Conservation (phyloP, 257 asterid genomes). For the Lantana camara region DNA sequence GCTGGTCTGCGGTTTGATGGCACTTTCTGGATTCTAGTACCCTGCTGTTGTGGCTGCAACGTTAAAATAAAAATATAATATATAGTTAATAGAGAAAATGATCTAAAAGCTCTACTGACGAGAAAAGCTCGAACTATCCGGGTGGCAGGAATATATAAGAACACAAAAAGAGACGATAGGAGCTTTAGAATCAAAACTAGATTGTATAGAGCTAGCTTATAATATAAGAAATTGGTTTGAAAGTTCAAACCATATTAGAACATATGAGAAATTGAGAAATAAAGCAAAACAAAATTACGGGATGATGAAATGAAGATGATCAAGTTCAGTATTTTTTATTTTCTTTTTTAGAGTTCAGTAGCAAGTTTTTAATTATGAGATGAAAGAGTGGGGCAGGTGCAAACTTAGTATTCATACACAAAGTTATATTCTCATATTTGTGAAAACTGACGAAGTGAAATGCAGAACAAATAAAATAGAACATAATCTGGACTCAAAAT, state of each 20-base stretch:
- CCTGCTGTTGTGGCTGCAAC: constrained; percentile 46
- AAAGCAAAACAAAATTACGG: background rate
- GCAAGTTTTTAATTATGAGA: background rate
- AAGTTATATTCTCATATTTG: background rate
- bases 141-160: background rate
- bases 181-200: background rate
- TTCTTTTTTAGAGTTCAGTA: too few relatives aligned
- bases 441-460: background rate
- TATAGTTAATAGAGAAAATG: background rate
- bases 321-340: background rate
- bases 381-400: background rate
- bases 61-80: background rate
- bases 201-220: background rate
- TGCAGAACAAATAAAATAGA: background rate
- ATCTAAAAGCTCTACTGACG: background rate
- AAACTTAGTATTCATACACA: background rate
- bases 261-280: background rate
- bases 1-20: constrained; percentile 41
- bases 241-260: background rate
- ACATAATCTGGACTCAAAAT: background rate
- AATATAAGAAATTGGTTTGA: background rate
- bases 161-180: background rate
- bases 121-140: background rate
- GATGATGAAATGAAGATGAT: constrained; percentile 1
- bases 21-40: constrained; percentile 36